Evolutionary conservation across 2,329 filamentous ascomycete species (phyloP).

Genomic region (Venturia nashicola): DNA sequence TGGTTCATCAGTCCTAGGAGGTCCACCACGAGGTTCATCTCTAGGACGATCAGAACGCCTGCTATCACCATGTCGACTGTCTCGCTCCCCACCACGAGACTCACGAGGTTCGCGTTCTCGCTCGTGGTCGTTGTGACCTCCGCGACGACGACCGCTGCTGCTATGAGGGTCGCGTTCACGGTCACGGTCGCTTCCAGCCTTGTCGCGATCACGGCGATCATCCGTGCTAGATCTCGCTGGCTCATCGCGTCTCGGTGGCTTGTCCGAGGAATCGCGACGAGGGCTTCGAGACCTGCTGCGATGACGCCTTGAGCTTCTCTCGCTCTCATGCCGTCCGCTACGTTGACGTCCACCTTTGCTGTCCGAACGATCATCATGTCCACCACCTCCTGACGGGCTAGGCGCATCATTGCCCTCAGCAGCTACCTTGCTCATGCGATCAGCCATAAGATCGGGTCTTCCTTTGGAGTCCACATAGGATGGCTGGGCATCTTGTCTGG

Average conservation of each 20-base stretch:
- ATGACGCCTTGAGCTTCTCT: background rate
- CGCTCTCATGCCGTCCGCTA: background rate
- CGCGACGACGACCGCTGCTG: background rate
- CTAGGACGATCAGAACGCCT: background rate
- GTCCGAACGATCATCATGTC: background rate
- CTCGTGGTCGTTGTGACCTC: slow-evolving; percentile 2
- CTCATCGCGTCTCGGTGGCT: slow-evolving; percentile 3
- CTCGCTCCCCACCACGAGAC: background rate
- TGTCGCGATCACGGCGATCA: slow-evolving; percentile 1
- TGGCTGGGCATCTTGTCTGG: background rate
- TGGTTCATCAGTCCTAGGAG: background rate
- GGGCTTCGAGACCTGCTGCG: slow-evolving; percentile 5
- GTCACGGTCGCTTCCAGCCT: background rate
- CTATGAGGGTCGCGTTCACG: background rate
- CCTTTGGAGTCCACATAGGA: background rate
- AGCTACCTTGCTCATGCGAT: slow-evolving; percentile 1
- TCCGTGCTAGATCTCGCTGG: background rate
- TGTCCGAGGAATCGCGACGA: slow-evolving; percentile 1
- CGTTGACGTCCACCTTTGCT: background rate
- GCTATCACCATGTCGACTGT: background rate
- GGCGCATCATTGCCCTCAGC: slow-evolving; percentile 2
- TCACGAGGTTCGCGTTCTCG: slow-evolving; percentile 6
- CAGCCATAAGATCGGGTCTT: slow-evolving; percentile 1
- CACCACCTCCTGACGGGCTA: background rate
- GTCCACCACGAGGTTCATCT: background rate